Evolutionary conservation across 2,329 filamentous ascomycete species (phyloP).

Genomic region (Fusarium sarcochroum): DNA sequence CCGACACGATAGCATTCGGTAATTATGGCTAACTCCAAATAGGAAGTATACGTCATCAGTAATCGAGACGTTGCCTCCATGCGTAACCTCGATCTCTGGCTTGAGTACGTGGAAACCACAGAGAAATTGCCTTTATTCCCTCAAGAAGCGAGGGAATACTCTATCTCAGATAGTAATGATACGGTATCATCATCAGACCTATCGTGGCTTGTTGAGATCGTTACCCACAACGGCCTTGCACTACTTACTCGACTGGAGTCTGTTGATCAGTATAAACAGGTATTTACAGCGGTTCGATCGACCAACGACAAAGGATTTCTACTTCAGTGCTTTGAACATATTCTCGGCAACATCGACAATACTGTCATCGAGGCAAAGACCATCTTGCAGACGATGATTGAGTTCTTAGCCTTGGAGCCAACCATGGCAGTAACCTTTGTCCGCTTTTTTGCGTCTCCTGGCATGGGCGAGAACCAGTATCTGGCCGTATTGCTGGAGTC

Average conservation of each 20-base stretch:
- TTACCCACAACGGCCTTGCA: background rate
- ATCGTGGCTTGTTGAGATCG: constrained; percentile 1
- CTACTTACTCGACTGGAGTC: background rate
- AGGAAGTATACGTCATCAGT: constrained; percentile 13
- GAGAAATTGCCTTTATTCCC: background rate
- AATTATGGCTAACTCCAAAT: fast-evolving
- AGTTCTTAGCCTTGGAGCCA: background rate
- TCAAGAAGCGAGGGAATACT: background rate
- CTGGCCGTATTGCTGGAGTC: background rate
- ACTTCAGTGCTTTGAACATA: background rate
- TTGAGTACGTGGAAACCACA: background rate
- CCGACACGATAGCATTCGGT: too few relatives aligned
- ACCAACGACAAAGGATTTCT: background rate
- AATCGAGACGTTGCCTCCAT: constrained; percentile 13
- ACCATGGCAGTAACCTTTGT: background rate
- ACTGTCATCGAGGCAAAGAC: fast-evolving
- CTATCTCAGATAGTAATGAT: background rate
- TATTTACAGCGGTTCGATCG: background rate
- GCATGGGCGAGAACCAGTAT: fast-evolving
- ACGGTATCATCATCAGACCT: background rate
- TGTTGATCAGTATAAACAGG: background rate
- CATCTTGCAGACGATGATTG: background rate
- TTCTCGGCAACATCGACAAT: background rate
- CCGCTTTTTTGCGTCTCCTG: background rate
- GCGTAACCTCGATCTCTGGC: constrained; percentile 5